Percentiles rank a stretch among this genome's conserved stretches.
Conservation (phyloP, 2,329 filamentous ascomycete genomes). For the Ceratocystis huliohia region DNA sequence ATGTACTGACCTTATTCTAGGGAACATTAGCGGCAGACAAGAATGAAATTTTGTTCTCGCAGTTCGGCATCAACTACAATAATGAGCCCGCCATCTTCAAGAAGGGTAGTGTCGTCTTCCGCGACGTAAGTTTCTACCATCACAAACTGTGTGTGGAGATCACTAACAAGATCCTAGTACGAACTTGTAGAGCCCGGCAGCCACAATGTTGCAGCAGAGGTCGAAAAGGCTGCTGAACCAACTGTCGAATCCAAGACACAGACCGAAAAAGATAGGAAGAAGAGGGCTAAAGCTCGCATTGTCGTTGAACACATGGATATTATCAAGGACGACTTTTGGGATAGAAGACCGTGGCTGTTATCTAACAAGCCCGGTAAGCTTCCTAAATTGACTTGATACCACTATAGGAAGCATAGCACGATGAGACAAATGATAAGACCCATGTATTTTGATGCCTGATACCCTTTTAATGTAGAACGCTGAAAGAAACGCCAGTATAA, state of each 20-base stretch:
- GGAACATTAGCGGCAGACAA: constrained; percentile 79
- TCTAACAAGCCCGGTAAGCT: constrained; percentile 60
- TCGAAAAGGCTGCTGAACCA: constrained; percentile 38
- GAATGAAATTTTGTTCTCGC: constrained; percentile 85
- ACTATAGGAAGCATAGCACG: neutral
- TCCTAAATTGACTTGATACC: constrained; percentile 36
- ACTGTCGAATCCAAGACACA: constrained; percentile 61
- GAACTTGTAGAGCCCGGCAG: constrained; percentile 51
- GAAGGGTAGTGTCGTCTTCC: constrained; percentile 83
- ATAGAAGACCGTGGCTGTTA: constrained; percentile 69
- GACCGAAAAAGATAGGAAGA: constrained; percentile 69
- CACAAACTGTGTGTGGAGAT: neutral
- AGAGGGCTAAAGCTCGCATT: constrained; percentile 65
- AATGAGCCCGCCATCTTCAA: constrained; percentile 85
- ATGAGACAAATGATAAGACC: neutral
- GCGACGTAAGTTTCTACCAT: constrained; percentile 47
- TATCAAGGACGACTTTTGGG: constrained; percentile 93
- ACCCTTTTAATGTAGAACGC: neutral
- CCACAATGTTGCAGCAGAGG: constrained; percentile 35
- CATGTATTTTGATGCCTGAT: neutral
- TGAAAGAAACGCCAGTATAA: neutral
- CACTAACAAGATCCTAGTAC: constrained; percentile 38
- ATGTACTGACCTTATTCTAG: constrained; percentile 32
- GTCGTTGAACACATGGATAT: constrained; percentile 81
- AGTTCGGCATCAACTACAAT: constrained; percentile 93